Percentiles rank a stretch among this genome's conserved stretches.
phyloP scores from a whole-genome alignment of 1,284 basidiomycete genomes.

The Boletellus sp. region DNA sequence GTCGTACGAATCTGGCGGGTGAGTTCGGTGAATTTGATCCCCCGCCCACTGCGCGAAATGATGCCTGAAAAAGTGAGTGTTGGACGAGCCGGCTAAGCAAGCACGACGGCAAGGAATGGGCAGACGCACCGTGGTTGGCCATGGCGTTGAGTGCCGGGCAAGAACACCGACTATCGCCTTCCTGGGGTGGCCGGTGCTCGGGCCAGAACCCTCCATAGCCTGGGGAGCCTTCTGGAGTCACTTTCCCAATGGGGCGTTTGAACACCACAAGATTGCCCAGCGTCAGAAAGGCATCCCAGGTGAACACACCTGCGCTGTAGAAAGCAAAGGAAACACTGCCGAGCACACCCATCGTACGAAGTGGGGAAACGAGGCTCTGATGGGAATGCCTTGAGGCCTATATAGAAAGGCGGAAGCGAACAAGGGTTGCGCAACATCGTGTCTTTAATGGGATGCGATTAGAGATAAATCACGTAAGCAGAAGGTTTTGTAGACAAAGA shows the following conservation, averaged over 20 bases:
- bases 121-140: slow-evolving; percentile 65
- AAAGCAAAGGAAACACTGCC: slow-evolving; percentile 31
- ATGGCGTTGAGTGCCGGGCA: slow-evolving; percentile 73
- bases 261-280: slow-evolving; percentile 54
- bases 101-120: no score
- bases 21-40: slow-evolving; percentile 64
- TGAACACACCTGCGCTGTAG: slow-evolving; percentile 35
- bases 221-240: slow-evolving; percentile 53
- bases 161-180: slow-evolving; percentile 62
- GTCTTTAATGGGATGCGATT: no score
- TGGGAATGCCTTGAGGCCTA: background rate
- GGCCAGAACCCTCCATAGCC: slow-evolving; percentile 72
- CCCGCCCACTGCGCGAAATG: slow-evolving; percentile 60
- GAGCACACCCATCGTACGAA: slow-evolving; percentile 16
- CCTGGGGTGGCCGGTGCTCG: slow-evolving; percentile 51
- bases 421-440: slow-evolving; percentile 10
- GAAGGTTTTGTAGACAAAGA: no score
- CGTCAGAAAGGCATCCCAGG: slow-evolving; percentile 55
- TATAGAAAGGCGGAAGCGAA: slow-evolving; percentile 4
- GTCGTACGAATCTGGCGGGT: slow-evolving; percentile 44
- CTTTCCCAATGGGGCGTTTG: slow-evolving; percentile 45
- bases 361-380: background rate
- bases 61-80: slow-evolving; percentile 47
- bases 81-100: background rate
- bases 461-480: no score